A percentile compares a stretch with the other conserved stretches of the same genome.
These are phyloP conservation scores for Candida awuae DNA, from an alignment of 805 yeast species.

Conservation along the genomic window DNA sequence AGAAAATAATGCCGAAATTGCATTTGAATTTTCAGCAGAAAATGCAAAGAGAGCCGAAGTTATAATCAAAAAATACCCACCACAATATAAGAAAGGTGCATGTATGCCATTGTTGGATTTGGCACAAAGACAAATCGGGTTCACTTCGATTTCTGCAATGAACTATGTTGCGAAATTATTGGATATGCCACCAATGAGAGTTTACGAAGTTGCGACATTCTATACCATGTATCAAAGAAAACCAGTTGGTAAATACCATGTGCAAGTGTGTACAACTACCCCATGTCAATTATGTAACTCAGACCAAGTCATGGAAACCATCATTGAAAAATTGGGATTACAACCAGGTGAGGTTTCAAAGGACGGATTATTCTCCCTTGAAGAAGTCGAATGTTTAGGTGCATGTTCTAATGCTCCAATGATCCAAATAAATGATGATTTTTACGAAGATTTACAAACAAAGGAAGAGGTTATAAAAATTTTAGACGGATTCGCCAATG, in stretches of 20 bases:
- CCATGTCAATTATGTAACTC: conserved; percentile 83
- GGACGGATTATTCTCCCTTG: conserved; percentile 70
- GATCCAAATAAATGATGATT: conserved; percentile 79
- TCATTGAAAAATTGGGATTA: conserved; percentile 50
- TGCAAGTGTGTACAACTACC: conserved; percentile 84
- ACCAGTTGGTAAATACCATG: conserved; percentile 78
- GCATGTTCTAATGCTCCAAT: conserved; percentile 91
- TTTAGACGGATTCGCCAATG: conserved; percentile 55
- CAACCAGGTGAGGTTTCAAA: conserved; percentile 72
- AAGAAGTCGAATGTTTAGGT: conserved; percentile 86
- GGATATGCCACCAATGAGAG: conserved; percentile 92
- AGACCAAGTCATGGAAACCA: conserved; percentile 68
- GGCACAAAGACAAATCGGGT: conserved; percentile 83
- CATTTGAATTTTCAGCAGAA: conserved; percentile 65
- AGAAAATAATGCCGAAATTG: conserved; percentile 55
- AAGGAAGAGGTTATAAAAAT: conserved; percentile 53
- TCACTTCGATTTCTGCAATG: conserved; percentile 81
- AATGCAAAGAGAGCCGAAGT: conserved; percentile 63
- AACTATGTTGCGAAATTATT: conserved; percentile 77
- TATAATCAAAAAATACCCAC: conserved; percentile 72
- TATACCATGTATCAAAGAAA: conserved; percentile 84
- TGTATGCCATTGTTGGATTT: conserved; percentile 80
- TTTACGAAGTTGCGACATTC: conserved; percentile 85
- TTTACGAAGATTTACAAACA: conserved; percentile 67
- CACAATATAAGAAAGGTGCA: conserved; percentile 81